Evolutionary conservation across 495 filamentous ascomycete genomes (phyloP).

Genomic region (Lindgomyces ingoldianus): DNA sequence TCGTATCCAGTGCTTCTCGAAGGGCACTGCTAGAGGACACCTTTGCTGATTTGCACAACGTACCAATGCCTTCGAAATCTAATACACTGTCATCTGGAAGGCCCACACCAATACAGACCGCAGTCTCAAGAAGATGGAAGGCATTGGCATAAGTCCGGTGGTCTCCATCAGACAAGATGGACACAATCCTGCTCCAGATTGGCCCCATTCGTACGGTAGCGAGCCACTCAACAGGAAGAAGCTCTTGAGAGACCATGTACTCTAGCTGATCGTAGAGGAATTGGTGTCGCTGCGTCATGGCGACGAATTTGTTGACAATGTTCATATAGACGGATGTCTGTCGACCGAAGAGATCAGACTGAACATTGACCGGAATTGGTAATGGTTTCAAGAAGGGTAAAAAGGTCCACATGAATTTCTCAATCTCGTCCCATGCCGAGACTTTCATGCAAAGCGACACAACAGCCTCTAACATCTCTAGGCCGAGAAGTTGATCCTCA

Average conservation of each 20-base stretch:
- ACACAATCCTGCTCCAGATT: slow-evolving; percentile 28
- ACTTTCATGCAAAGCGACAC: slow-evolving; percentile 20
- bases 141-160: slow-evolving; percentile 13
- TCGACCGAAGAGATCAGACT: slow-evolving; percentile 21
- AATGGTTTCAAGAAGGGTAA: slow-evolving; percentile 20
- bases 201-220: slow-evolving; percentile 32
- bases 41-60: slow-evolving; percentile 3
- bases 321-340: slow-evolving; percentile 21
- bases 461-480: slow-evolving; percentile 19
- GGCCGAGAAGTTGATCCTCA: slow-evolving; percentile 18
- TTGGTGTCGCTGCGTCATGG: slow-evolving; percentile 4
- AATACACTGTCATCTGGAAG: slow-evolving; percentile 14
- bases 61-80: slow-evolving; percentile 9
- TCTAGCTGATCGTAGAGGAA: slow-evolving; percentile 32
- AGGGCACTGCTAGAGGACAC: slow-evolving; percentile 22
- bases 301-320: slow-evolving; percentile 19
- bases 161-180: slow-evolving; percentile 23
- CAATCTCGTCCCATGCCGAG: slow-evolving; percentile 30
- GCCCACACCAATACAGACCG: slow-evolving; percentile 18
- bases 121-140: slow-evolving; percentile 24
- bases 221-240: slow-evolving; percentile 36
- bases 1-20: slow-evolving; percentile 33
- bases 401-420: slow-evolving; percentile 26
- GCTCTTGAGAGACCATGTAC: slow-evolving; percentile 29
- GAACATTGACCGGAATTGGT: slow-evolving; percentile 10